Conservation (phyloP, 768 basidiomycete species). For the Suillus paluster region DNA sequence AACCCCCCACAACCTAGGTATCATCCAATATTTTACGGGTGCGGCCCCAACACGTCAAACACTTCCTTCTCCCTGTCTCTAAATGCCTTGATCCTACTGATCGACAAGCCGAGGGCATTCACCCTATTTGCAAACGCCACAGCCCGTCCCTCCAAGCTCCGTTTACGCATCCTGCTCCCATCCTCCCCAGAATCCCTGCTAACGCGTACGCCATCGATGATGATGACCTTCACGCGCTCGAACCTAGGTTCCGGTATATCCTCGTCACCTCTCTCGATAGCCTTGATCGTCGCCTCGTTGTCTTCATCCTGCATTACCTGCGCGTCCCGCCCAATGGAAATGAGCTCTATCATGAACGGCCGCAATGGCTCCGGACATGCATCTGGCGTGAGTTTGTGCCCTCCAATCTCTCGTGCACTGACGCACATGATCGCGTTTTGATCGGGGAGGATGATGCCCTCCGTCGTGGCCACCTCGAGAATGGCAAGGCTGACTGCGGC, state of each 20-base stretch:
- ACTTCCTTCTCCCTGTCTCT: slow-evolving; percentile 71
- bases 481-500: slow-evolving; percentile 76
- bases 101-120: slow-evolving; percentile 70
- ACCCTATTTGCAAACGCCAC: slow-evolving; percentile 78
- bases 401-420: slow-evolving; percentile 50
- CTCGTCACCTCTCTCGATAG: slow-evolving; percentile 34
- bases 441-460: slow-evolving; percentile 49
- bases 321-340: slow-evolving; percentile 54
- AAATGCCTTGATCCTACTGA: slow-evolving; percentile 75
- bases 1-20: neutral
- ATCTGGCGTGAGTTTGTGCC: slow-evolving; percentile 54
- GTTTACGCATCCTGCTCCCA: slow-evolving; percentile 38
- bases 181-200: slow-evolving; percentile 20
- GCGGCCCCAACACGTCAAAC: slow-evolving; percentile 65
- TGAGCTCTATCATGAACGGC: slow-evolving; percentile 74
- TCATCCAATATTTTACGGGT: slow-evolving; percentile 28
- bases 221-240: slow-evolving; percentile 59
- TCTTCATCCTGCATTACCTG: slow-evolving; percentile 58
- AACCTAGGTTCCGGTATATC: slow-evolving; percentile 49
- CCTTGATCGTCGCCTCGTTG: slow-evolving; percentile 52
- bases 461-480: slow-evolving; percentile 62
- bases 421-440: slow-evolving; percentile 6
- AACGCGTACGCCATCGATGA: slow-evolving; percentile 55
- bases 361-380: slow-evolving; percentile 67
- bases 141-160: slow-evolving; percentile 66